Conservation (phyloP, 2,329 filamentous ascomycete species). For the Monilinia aucupariae region DNA sequence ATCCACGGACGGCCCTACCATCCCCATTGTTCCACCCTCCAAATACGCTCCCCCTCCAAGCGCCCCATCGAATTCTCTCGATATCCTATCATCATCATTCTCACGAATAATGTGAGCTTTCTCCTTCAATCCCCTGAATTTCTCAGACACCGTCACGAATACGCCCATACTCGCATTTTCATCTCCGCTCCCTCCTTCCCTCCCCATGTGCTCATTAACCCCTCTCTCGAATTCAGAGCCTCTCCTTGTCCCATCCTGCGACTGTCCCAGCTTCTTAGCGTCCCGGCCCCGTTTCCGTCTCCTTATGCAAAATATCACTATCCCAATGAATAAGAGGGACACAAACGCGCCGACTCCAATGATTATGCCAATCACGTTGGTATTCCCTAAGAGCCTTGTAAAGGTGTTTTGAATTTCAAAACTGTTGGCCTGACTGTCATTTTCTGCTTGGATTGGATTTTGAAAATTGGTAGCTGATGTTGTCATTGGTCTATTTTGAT, state of each 20-base stretch:
- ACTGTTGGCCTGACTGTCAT: not conserved
- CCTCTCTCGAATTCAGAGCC: not conserved
- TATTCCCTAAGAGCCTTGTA: not conserved
- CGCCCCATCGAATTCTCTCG: constrained; percentile 1
- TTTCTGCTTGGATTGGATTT: not conserved
- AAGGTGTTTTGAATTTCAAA: not conserved
- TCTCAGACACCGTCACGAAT: not conserved
- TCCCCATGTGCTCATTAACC: not conserved
- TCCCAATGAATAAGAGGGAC: not conserved
- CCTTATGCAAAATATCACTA: not conserved
- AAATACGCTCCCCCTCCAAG: constrained; percentile 2
- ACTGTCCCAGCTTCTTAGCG: not conserved
- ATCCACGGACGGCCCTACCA: not conserved
- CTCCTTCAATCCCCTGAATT: not conserved
- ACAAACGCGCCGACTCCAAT: not conserved
- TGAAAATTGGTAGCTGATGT: not conserved
- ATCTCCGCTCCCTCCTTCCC: not conserved
- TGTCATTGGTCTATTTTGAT: not conserved
- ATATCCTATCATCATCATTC: not conserved
- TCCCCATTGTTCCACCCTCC: not conserved
- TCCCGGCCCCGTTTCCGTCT: not conserved
- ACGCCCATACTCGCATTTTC: not conserved
- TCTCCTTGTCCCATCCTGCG: not conserved
- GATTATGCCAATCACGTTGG: not conserved
- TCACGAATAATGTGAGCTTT: not conserved